Base-by-base conservation (phyloP, 768 basidiomycete species). In the Clathrus columnatus region DNA sequence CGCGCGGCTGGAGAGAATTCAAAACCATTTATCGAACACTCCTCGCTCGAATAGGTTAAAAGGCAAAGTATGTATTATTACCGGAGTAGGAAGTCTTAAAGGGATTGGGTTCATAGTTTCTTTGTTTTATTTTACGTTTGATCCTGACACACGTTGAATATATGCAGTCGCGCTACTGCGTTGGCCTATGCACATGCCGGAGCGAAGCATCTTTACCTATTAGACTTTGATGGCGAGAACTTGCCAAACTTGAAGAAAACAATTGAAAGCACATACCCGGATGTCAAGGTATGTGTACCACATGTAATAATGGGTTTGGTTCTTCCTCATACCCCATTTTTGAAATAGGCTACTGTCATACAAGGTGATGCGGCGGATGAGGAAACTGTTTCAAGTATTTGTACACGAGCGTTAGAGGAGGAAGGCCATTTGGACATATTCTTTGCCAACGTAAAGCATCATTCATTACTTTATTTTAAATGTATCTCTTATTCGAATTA, bases 341-440 rank as follows among this genome's bases (percentile, higher is more conserved):
- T 10, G 24, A 48, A n/a, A 4, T 61, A 95, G 92, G 83, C 83
- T n/a, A 88, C 88, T 1, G 77, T 74, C 10, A 63, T 85, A 29
- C 79, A 84, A 64, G 92, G 81, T 14, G 94, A 97, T 66, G 93
- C 92, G 14, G 84, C 91, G 18, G 83, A 91, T 63, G 84, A 91
- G 51, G 61, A 68, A 11, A 77, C 84, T 8, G 84, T 96, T 54
- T 73, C 79, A 20, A 70, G 69, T 5, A 66, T 92, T 1, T 91
- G 92, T 67, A 71, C 84, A 55, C 82, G 74, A 56, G 90, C 87
- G 2, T 63, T 91, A 28, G 69, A 78, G 43, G 91, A 96, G 58
- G 85, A 94, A 65, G 91, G 92, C 7, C 78, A 82, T 57, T 74
- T 97, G 11, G 94, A 97, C 61, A 83, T 94, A 60, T 96, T 96